Conservation (phyloP, 2,329 filamentous ascomycete genomes). For the Stachybotrys chlorohalonatus region DNA sequence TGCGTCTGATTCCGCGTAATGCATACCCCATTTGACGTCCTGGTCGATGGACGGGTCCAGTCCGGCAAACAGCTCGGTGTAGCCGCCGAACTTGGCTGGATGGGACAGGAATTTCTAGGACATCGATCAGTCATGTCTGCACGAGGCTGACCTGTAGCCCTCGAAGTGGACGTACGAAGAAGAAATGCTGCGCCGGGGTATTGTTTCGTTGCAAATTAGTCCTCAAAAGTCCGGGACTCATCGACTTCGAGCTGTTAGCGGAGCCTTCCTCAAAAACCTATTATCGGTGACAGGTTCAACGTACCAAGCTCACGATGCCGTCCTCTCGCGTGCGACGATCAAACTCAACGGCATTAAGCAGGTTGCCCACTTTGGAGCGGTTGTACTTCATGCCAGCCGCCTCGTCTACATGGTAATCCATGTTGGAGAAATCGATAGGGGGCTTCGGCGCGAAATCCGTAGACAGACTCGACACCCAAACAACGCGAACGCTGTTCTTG, state of each 20-base stretch:
- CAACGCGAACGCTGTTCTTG: slow-evolving; percentile 15
- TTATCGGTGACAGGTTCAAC: background rate
- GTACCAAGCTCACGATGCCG: slow-evolving; percentile 10
- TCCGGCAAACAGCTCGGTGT: slow-evolving; percentile 33
- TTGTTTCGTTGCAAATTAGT: background rate
- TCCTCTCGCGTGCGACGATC: slow-evolving; percentile 5
- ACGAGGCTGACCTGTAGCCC: too few relatives aligned
- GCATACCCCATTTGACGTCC: background rate
- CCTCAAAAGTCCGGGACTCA: background rate
- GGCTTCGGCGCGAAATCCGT: slow-evolving; percentile 4
- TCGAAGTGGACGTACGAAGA: background rate
- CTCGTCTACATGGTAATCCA: slow-evolving; percentile 8
- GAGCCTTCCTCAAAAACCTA: background rate
- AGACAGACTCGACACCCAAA: slow-evolving; percentile 21
- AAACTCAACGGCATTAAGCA: slow-evolving; percentile 3
- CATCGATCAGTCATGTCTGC: too few relatives aligned
- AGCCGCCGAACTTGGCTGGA: slow-evolving; percentile 25
- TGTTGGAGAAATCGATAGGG: slow-evolving; percentile 11
- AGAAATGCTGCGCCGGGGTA: background rate
- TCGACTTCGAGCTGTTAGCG: background rate
- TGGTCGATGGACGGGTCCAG: slow-evolving; percentile 6
- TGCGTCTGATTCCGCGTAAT: too few relatives aligned
- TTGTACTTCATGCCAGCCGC: slow-evolving; percentile 9
- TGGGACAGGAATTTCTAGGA: slow-evolving; percentile 3
- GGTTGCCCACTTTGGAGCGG: slow-evolving; percentile 20